Percentiles rank a stretch among this genome's conserved stretches.
These are phyloP conservation scores for Aspergillus versicolor DNA, from an alignment of 2,329 filamentous ascomycete genomes.

Conservation along the genomic window DNA sequence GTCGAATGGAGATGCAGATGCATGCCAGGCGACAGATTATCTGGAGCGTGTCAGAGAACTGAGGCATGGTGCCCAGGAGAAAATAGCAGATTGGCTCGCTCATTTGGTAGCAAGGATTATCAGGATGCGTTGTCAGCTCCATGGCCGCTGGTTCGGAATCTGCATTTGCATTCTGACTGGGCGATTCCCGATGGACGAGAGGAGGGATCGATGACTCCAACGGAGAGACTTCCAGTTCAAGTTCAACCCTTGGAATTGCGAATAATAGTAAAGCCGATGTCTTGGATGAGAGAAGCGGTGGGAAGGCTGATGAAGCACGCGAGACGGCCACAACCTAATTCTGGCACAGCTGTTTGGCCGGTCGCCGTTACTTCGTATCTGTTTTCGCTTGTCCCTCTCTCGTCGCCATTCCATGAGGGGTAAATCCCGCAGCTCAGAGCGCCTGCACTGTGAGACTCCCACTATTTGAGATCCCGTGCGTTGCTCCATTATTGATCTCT, in stretches of 20 bases:
- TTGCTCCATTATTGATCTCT: not conserved
- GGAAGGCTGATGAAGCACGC: conserved; percentile 11
- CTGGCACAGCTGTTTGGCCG: not conserved
- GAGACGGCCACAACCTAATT: conserved; percentile 18
- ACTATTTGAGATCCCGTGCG: not conserved
- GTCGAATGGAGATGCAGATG: not conserved
- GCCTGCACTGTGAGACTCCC: not conserved
- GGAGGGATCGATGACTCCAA: not conserved
- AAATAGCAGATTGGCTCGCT: conserved; percentile 8
- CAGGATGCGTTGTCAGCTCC: conserved; percentile 20
- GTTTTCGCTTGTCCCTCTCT: not conserved
- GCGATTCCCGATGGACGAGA: conserved; percentile 3
- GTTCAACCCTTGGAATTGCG: not conserved
- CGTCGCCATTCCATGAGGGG: conserved; percentile 6
- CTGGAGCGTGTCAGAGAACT: conserved; percentile 14
- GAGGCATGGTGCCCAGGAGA: conserved; percentile 12
- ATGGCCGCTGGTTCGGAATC: conserved; percentile 12
- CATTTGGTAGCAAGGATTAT: conserved; percentile 21
- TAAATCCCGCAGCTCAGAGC: not conserved
- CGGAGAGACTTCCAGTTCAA: not conserved
- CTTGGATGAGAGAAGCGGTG: conserved; percentile 5
- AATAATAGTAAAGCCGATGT: not conserved
- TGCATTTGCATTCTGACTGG: conserved; percentile 11
- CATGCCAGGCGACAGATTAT: not conserved
- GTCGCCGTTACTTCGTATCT: not conserved